Evolutionary conservation across 2,329 filamentous ascomycete species (phyloP), one percentile per base, ranked within the genome.

Genomic region (Sclerotinia subarctica): DNA sequence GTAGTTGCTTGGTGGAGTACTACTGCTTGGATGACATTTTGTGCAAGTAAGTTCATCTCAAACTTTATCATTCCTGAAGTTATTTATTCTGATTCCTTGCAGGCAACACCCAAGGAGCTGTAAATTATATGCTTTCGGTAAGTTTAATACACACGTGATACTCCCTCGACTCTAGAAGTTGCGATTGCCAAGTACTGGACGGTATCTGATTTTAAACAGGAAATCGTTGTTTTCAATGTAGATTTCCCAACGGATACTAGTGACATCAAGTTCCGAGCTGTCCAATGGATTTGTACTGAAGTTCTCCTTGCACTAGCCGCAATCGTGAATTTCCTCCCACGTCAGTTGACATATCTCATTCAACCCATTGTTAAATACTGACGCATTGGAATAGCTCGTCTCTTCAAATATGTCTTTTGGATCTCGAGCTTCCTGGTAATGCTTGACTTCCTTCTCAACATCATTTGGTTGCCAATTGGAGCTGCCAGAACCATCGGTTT

Each of bases 21-120:
- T 32, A 66, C 66, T 58, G 69, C 69, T 35, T 70, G 69, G 69
- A 70, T 69, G 53, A 66, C 69, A 6, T 70, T 70, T 52, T 68
- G 66, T 42, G 66, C 66, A 56, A 68, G 66, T 68, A 56, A 46
- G 66, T 32, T 60, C 19, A 42, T 26, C 19, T 47, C 24, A 17
- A 3, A 64, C 1, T 26, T 32, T n/a, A 47, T 56, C 2, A 35
- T 6, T n/a, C 6, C 42, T 11, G 0, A 21, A 54, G 19, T 15
- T 17, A 42, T 42, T 26, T 11, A 24, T 38, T 29, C 59, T 68
- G 35, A 68, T 64, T n/a, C 38, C 21, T 60, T n/a, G 60, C 68
- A 51, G 69, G 59, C 47, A 66, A 70, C 38, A 68, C 69, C n/a
- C 66, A 68, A 53, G 69, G 68, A 57, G 69, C 66, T 42, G 69